phyloP scores from a whole-genome alignment of 1,284 basidiomycete genomes.

The Pulveroboletus sp. region DNA sequence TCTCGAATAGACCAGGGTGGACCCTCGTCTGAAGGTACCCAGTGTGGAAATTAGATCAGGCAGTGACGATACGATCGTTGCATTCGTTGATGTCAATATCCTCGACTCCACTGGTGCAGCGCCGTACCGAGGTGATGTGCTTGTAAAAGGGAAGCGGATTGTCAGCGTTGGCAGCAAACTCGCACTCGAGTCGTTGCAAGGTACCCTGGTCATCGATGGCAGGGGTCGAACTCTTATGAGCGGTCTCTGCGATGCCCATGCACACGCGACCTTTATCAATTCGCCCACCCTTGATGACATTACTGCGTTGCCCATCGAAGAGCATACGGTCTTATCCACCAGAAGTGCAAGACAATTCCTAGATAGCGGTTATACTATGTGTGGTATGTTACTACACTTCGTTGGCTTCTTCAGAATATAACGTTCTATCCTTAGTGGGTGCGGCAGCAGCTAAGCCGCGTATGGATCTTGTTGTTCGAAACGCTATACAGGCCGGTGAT shows the following conservation, averaged over 20 bases:
- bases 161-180: slow-evolving; percentile 27
- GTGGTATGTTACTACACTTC: slow-evolving; percentile 18
- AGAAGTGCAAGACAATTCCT: slow-evolving; percentile 33
- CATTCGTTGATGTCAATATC: slow-evolving; percentile 36
- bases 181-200: slow-evolving; percentile 19
- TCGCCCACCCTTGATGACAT: slow-evolving; percentile 30
- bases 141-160: slow-evolving; percentile 35
- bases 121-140: slow-evolving; percentile 36
- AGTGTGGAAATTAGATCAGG: slow-evolving; percentile 29
- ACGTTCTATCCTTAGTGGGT: slow-evolving; percentile 21
- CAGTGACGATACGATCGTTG: slow-evolving; percentile 24
- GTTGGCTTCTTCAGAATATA: neutral
- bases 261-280: slow-evolving; percentile 32
- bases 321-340: slow-evolving; percentile 30
- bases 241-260: slow-evolving; percentile 34
- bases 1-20: slow-evolving; percentile 22
- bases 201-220: slow-evolving; percentile 26
- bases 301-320: slow-evolving; percentile 28
- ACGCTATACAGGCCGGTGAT: slow-evolving; percentile 36
- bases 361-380: slow-evolving; percentile 38
- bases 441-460: slow-evolving; percentile 36
- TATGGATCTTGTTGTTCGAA: slow-evolving; percentile 33
- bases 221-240: slow-evolving; percentile 34
- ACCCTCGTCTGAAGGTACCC: slow-evolving; percentile 28
- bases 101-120: slow-evolving; percentile 36